Base-by-base conservation (phyloP, 768 basidiomycete genomes). In the Mycena vulgaris region DNA sequence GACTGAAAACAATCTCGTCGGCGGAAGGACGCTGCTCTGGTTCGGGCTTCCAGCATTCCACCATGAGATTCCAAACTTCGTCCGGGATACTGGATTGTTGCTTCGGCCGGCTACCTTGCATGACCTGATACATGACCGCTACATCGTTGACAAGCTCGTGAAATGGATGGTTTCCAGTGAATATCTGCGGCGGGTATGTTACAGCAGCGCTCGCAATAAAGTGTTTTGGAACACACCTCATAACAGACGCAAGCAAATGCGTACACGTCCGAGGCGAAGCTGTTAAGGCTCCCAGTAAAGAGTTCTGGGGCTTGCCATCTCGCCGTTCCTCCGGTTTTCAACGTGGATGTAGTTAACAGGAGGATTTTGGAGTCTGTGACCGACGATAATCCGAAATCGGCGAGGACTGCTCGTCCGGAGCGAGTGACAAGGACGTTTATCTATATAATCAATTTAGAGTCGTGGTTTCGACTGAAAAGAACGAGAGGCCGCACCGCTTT, bases 281-380 rank as follows among this genome's bases (percentile, higher is more conserved):
- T 68, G 30, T 75, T 75, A 7, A 13, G 69, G 75, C 45, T 70
- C 56, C 30, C 74, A 31, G 11, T 48, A 14, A 75, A 60, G n/a
- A 80, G 49, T 48, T 80, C 80, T 3, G 79, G 80, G 3, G 79
- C 79, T 42, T 75, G 74, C 79, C 79, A 80, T 63, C 78, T 47
- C 4, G 68, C 39, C 13, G 79, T 76, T 11, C 80, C 77, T 40
- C 72, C 74, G 19, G 40, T 62, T 17, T 72, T 73, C 25, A 37
- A 40, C 14, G 55, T 56, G 17, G 76, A 72, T 2, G 78, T 69
- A 5, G 75, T 67, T 69, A 69, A 68, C 23, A 58, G 28, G 1
- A 74, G 57, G 25, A 76, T 72, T 42, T 70, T 66, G 7, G 76
- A 52, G 27, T 78, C 78, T 0, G 66, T 68, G 7, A 77, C 66